A percentile compares a stretch with the other conserved stretches of the same genome.
Conservation (phyloP, 306 rosid species). For the Vigna reflexopilosa region DNA sequence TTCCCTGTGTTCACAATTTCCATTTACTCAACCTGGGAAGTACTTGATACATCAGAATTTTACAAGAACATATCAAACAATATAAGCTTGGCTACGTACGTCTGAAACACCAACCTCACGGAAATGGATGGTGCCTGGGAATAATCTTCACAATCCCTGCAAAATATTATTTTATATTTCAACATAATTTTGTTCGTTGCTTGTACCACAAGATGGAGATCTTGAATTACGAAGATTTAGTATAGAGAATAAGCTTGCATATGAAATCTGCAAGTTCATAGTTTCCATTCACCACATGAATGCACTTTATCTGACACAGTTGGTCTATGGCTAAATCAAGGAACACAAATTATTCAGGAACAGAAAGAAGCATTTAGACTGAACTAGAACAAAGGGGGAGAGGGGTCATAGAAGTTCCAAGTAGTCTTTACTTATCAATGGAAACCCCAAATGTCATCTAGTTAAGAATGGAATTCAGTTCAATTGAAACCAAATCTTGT, state of each 20-base stretch:
- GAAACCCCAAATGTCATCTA: slow-evolving; percentile 7
- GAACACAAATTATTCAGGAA: not conserved
- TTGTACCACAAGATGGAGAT: slow-evolving; percentile 16
- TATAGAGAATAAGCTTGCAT: not conserved
- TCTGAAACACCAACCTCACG: not conserved
- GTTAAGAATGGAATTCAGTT: not conserved
- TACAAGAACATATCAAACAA: not conserved
- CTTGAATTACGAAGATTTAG: not conserved
- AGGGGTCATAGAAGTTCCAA: not conserved
- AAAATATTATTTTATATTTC: not conserved
- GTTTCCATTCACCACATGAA: slow-evolving; percentile 17
- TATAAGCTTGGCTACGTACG: not conserved
- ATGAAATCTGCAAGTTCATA: not conserved
- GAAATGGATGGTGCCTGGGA: not conserved
- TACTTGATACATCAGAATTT: slow-evolving; percentile 8
- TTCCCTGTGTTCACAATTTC: slow-evolving; percentile 10
- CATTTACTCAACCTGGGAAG: slow-evolving; percentile 1
- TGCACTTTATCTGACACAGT: not conserved
- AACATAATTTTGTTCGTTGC: not conserved
- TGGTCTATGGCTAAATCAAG: not conserved
- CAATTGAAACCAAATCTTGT: slow-evolving; percentile 19
- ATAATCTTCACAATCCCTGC: not conserved
- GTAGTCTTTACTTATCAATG: not conserved
- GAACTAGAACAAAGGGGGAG: slow-evolving; percentile 8
- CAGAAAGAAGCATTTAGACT: not conserved